A percentile compares a stretch with the other conserved stretches of the same genome.
Evolutionary conservation across 768 basidiomycete genomes (phyloP).

Genomic region (Panaeolus papilionaceus): DNA sequence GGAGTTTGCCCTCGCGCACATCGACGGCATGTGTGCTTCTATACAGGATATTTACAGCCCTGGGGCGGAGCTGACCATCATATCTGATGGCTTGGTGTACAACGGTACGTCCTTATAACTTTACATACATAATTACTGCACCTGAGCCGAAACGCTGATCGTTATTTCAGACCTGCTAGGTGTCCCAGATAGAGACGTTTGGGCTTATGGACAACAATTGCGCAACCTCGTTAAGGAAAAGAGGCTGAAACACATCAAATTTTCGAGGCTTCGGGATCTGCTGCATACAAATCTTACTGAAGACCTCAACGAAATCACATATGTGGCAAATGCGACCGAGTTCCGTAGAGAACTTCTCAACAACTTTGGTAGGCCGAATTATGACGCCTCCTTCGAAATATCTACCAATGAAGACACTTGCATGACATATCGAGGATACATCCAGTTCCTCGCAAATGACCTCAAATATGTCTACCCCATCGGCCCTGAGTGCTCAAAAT

Average conservation of each 20-base stretch:
- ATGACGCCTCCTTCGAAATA: neutral
- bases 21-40: neutral
- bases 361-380: neutral
- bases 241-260: neutral
- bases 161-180: neutral
- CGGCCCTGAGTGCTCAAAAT: neutral
- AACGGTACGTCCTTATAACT: neutral
- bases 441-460: neutral
- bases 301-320: neutral
- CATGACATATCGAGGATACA: conserved; percentile 1
- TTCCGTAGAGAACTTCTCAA: conserved; percentile 1
- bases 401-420: neutral
- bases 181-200: neutral
- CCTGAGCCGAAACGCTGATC: too few species aligned
- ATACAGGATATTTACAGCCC: neutral
- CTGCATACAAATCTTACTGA: neutral
- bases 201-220: neutral
- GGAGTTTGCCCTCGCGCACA: neutral
- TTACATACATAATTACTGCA: too few species aligned
- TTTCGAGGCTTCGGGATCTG: conserved; percentile 1
- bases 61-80: neutral
- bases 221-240: neutral
- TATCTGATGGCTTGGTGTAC: conserved; percentile 2
- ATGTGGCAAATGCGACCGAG: neutral
- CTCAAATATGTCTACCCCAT: neutral